These are phyloP conservation scores for Backusella circina DNA, from an alignment of 192 early-diverging fungal genomes.

Conservation along the genomic window DNA sequence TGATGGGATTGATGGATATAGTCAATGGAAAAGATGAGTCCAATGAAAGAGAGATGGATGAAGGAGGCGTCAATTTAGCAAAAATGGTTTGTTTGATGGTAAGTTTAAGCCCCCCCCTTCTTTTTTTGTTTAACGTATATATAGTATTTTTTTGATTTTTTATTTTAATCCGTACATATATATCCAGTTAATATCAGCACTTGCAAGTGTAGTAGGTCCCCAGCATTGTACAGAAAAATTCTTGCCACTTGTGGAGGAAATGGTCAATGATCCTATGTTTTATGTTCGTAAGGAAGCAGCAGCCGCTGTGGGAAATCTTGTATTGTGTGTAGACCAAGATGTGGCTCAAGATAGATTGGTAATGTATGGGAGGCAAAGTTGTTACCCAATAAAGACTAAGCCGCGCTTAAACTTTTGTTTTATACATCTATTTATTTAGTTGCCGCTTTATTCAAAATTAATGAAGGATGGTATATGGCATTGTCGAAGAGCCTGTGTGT, in stretches of 20 bases:
- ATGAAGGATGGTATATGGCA: slow-evolving; percentile 56
- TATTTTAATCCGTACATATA: neutral
- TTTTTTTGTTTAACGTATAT: neutral
- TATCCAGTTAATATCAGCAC: slow-evolving; percentile 44
- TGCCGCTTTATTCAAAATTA: slow-evolving; percentile 52
- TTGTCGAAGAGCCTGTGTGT: slow-evolving; percentile 51
- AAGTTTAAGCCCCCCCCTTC: neutral
- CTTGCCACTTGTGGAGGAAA: slow-evolving; percentile 47
- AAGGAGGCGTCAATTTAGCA: slow-evolving; percentile 33
- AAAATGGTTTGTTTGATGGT: slow-evolving; percentile 40
- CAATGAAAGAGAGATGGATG: slow-evolving; percentile 18
- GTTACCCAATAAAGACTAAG: neutral
- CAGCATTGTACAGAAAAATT: slow-evolving; percentile 40
- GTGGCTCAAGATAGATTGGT: slow-evolving; percentile 30
- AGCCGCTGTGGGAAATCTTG: slow-evolving; percentile 39
- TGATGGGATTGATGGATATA: slow-evolving; percentile 40
- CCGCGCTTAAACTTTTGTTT: neutral
- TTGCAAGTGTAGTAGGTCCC: slow-evolving; percentile 44
- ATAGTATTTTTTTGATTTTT: neutral
- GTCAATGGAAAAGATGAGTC: neutral
- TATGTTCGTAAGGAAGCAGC: slow-evolving; percentile 57
- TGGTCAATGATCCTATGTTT: slow-evolving; percentile 45
- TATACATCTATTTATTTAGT: slow-evolving; percentile 11
- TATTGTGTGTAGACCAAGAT: slow-evolving; percentile 26
- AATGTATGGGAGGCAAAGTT: neutral